Evolutionary conservation across 2,329 filamentous ascomycete genomes (phyloP).

Genomic region (Balansia obtecta): DNA sequence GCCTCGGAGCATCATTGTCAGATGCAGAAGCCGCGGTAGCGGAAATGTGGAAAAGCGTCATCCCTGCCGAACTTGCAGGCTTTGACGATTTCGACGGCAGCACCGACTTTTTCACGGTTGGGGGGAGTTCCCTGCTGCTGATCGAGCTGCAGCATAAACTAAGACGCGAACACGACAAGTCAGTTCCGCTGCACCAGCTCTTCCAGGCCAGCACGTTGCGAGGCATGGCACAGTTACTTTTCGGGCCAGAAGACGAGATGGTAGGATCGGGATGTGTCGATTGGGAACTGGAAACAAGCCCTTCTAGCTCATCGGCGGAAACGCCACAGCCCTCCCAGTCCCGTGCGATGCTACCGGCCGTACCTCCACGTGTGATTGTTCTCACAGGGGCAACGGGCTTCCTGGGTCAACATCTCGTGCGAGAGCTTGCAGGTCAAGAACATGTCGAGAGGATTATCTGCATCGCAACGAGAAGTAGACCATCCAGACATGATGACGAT

Average conservation of each 20-base stretch:
- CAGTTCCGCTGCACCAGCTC: constrained; percentile 24
- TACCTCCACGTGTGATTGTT: constrained; percentile 1
- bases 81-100: constrained; percentile 4
- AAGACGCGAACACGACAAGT: constrained; percentile 16
- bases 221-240: constrained; percentile 20
- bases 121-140: constrained; percentile 29
- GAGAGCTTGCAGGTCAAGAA: constrained; percentile 10
- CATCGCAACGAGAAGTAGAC: constrained; percentile 21
- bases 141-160: constrained; percentile 22
- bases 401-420: constrained; percentile 3
- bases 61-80: not conserved
- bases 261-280: too few species aligned
- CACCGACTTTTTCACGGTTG: constrained; percentile 28
- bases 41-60: constrained; percentile 5
- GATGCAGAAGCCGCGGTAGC: constrained; percentile 9
- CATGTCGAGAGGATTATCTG: constrained; percentile 28
- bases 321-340: too few species aligned
- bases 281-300: too few species aligned
- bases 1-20: constrained; percentile 8
- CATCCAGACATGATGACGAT: constrained; percentile 6
- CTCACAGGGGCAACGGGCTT: constrained; percentile 6
- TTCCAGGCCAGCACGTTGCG: constrained; percentile 25
- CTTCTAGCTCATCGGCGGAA: too few species aligned
- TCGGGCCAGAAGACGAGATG: too few species aligned
- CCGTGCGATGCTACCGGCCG: not conserved